Evolutionary conservation across 176 grass and related monocot genomes (phyloP).

Genomic region (Musa acuminata): DNA sequence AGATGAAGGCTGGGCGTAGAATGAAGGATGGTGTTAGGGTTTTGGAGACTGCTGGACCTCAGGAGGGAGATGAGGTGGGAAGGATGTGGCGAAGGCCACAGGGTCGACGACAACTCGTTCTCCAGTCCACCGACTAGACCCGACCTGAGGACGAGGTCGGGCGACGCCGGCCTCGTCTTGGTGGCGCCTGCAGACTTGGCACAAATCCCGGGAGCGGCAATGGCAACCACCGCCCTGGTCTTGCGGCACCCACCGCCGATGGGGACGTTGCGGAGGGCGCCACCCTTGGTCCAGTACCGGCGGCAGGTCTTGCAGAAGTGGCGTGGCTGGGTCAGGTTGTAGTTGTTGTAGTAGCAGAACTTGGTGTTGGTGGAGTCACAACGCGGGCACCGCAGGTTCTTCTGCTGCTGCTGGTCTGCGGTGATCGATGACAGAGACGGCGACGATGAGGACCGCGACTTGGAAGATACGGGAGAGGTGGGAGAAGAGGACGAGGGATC

Average conservation of each 20-base stretch:
- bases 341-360: slow-evolving; percentile 93
- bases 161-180: not conserved
- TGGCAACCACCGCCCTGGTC: not conserved
- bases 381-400: slow-evolving; percentile 42
- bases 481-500: not conserved
- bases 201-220: not conserved
- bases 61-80: not conserved
- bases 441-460: not conserved
- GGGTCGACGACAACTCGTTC: not conserved
- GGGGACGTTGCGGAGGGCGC: slow-evolving; percentile 70
- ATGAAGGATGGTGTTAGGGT: not conserved
- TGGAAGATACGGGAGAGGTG: not conserved
- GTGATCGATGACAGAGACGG: not conserved
- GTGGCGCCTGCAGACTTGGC: not conserved
- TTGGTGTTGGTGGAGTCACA: slow-evolving; percentile 77
- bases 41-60: not conserved
- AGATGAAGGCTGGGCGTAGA: not conserved
- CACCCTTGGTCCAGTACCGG: slow-evolving; percentile 81
- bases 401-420: not conserved
- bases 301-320: slow-evolving; percentile 91
- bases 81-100: not conserved
- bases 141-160: not conserved
- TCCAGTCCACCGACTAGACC: not conserved
- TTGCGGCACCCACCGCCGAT: slow-evolving; percentile 66
- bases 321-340: slow-evolving; percentile 65